phyloP scores from a whole-genome alignment of 2,329 filamentous ascomycete species.

The Dothistroma septosporum region DNA sequence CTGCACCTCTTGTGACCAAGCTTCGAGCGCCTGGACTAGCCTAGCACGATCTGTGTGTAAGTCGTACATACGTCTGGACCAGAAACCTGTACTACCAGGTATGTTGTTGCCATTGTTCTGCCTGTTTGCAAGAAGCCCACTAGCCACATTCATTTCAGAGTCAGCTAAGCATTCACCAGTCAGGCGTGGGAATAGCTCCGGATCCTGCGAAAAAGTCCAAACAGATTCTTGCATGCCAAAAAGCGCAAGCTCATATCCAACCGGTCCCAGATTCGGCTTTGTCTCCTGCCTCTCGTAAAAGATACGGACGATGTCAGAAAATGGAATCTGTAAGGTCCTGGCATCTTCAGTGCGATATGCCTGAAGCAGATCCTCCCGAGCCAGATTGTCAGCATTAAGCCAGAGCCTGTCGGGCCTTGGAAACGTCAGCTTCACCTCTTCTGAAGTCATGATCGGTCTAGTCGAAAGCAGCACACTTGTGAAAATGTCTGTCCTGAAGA shows the following conservation, averaged over 20 bases:
- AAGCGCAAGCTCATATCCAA: slow-evolving; percentile 16
- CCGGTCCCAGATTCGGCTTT: slow-evolving; percentile 14
- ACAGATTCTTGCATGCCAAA: slow-evolving; percentile 19
- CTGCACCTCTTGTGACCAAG: slow-evolving; percentile 10
- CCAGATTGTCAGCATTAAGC: slow-evolving; percentile 8
- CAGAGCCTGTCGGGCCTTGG: slow-evolving; percentile 11
- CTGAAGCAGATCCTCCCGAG: slow-evolving; percentile 3
- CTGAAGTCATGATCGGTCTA: slow-evolving; percentile 14
- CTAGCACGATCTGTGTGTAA: slow-evolving; percentile 10
- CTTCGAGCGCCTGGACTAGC: slow-evolving; percentile 11
- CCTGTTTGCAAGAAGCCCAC: background rate
- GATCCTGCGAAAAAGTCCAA: slow-evolving; percentile 21
- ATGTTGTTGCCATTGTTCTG: background rate
- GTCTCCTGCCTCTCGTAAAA: slow-evolving; percentile 15
- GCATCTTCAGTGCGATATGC: slow-evolving; percentile 10
- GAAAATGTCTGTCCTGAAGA: slow-evolving; percentile 17
- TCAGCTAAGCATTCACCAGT: slow-evolving; percentile 12
- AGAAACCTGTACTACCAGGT: slow-evolving; percentile 1
- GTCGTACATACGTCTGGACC: slow-evolving; percentile 3
- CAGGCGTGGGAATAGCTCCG: slow-evolving; percentile 16
- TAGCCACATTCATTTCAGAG: slow-evolving; percentile 1
- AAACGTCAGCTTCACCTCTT: slow-evolving; percentile 19
- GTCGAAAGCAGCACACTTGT: slow-evolving; percentile 16
- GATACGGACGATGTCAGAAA: slow-evolving; percentile 18
- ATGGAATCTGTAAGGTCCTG: slow-evolving; percentile 13